Evolutionary conservation across 2,329 filamentous ascomycete genomes (phyloP), one percentile per base, ranked within the genome.

Genomic region (Aspergillus chevalieri): DNA sequence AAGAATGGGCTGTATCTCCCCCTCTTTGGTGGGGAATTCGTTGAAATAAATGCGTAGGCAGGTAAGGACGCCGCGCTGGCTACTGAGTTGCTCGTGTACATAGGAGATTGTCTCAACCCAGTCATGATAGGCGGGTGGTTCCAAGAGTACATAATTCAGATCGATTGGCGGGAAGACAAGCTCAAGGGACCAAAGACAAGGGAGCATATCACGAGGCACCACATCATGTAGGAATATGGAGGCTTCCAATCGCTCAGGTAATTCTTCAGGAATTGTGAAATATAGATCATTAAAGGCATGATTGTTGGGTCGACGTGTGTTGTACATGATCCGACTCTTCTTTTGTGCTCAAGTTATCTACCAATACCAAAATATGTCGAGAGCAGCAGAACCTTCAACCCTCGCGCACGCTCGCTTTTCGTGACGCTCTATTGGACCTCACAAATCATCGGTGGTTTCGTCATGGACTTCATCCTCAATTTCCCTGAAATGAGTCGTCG

Each of bases 331-430:
- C 41, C 78, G 78, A 12, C 68, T 80, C 53, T 80, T 80, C 68
- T 79, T 79, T 64, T 74, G 70, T 22, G 77, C 77, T 55, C 79
- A 81, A 58, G 70, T 77, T 48, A 80, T 80, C 60, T 80, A 80
- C 63, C 76, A 75, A 41, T 81, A 81, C 59, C 78, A 81, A 59
- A 78, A 53, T 79, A 80, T 60, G 67, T 69, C 51, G 77, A 80
- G 63, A 82, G 82, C 64, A 75, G 74, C 9, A 68, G 72, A 50
- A 74, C 74, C 30, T 82, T 81, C 66, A 76, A 78, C 57, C 75
- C 78, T 48, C 75, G 78, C 49, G 75, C 76, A 3, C 76, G 78
- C n/a, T 75, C 78, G 3, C 73, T 81, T 43, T 80, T 81, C 60
- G 74, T 74, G 48, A 66, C 76, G 1, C 63, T 81, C 22, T 80